A percentile compares a stretch with the other conserved stretches of the same genome.
phyloP scores from a whole-genome alignment of 257 asterid species.

The Haberlea rhodopensis region DNA sequence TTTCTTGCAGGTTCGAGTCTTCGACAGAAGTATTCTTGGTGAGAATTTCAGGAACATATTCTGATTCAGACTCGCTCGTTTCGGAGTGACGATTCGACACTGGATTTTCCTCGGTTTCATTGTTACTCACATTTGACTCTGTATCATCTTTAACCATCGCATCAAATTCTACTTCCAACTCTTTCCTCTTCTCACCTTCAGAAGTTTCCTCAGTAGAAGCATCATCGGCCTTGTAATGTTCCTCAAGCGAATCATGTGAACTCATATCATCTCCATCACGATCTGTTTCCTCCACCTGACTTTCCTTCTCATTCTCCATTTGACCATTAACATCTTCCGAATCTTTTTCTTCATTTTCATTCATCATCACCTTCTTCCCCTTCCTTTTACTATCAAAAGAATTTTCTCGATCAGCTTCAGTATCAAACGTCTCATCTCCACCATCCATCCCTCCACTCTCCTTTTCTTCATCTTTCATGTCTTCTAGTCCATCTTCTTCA shows the following conservation, averaged over 20 bases:
- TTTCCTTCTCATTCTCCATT: conserved; percentile 44
- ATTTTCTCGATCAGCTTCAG: conserved; percentile 52
- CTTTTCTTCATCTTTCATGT: conserved; percentile 46
- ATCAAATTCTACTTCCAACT: conserved; percentile 34
- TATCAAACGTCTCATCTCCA: conserved; percentile 54
- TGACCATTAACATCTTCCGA: conserved; percentile 42
- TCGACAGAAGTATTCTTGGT: conserved; percentile 28
- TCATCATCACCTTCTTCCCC: conserved; percentile 46
- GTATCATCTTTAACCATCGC: conserved; percentile 32
- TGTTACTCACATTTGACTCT: conserved; percentile 29
- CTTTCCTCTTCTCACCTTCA: conserved; percentile 28
- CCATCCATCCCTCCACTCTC: conserved; percentile 44
- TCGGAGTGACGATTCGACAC: conserved; percentile 27
- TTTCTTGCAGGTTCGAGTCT: conserved; percentile 24
- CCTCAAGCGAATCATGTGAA: conserved; percentile 77
- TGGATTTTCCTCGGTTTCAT: conserved; percentile 27
- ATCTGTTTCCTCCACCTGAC: conserved; percentile 39
- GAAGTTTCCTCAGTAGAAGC: conserved; percentile 62
- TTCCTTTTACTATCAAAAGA: conserved; percentile 46
- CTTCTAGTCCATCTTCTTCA: conserved; percentile 52
- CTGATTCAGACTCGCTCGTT: conserved; percentile 26
- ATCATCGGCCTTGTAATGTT: conserved; percentile 89
- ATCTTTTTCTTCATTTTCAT: conserved; percentile 47
- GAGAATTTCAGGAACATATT: conserved; percentile 24
- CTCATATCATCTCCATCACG: conserved; percentile 42